phyloP scores from a whole-genome alignment of 176 grass and related monocot genomes.

The Triticum dicoccoides region DNA sequence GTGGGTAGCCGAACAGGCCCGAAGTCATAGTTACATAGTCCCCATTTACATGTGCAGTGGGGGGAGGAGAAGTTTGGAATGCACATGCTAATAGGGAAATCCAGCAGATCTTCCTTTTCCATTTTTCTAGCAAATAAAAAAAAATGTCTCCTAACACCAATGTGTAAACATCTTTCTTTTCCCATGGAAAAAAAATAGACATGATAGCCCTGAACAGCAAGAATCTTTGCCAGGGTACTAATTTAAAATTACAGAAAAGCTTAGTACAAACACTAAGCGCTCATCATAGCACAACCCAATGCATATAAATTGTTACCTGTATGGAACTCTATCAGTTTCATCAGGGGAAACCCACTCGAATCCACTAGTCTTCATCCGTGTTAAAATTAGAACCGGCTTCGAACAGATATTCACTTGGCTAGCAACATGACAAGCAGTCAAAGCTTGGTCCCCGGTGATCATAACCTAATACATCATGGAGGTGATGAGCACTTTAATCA shows the following conservation, averaged over 20 bases:
- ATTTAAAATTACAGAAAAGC: neutral
- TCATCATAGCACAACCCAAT: neutral
- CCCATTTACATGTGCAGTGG: neutral
- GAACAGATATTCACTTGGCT: slow-evolving; percentile 92
- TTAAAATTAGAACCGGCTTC: slow-evolving; percentile 82
- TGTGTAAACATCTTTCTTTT: neutral
- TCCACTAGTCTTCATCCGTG: slow-evolving; percentile 38
- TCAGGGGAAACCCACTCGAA: slow-evolving; percentile 95
- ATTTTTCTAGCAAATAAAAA: neutral
- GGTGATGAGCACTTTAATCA: slow-evolving; percentile 26
- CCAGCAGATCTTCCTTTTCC: neutral
- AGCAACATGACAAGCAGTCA: slow-evolving; percentile 97
- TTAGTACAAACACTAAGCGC: neutral
- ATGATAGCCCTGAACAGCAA: neutral
- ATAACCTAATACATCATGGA: slow-evolving; percentile 66
- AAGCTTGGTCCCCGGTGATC: slow-evolving; percentile 97
- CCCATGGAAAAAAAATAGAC: neutral
- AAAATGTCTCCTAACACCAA: neutral
- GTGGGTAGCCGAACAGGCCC: no score
- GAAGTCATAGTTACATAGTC: neutral
- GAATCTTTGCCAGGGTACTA: neutral
- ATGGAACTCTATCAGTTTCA: slow-evolving; percentile 80
- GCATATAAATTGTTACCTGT: slow-evolving; percentile 55
- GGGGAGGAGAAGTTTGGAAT: neutral
- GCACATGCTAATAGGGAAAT: neutral